Base-by-base conservation (phyloP, 2,329 filamentous ascomycete species). In the Neofusicoccum cordaticola region DNA sequence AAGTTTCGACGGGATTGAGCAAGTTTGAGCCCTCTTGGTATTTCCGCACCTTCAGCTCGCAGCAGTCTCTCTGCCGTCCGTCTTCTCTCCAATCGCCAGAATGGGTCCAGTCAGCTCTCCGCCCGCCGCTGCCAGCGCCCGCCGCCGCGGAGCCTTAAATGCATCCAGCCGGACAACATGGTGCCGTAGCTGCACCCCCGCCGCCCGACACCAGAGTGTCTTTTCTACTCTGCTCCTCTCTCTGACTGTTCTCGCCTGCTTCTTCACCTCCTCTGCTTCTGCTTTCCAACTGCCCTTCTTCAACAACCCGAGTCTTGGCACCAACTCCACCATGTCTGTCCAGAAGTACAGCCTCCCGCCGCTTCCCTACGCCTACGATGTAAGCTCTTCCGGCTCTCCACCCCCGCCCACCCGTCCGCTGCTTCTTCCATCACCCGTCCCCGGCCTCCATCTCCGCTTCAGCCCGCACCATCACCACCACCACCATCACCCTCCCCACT, bases 361-460 rank as follows among this genome's bases (percentile, higher is more conserved):
- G 56, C 82, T 91, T 9, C 88, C 88, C 15, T 92, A 91, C 73
- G 84, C 83, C 65, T 91, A 91, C 74, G 79, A 91, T 84, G 89
- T 90, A 77, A 77, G 86, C 79, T 15, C 61, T 31, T 22, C 13
- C 35, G 12, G 17, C 19, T 19, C 19, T 42, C 17, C 47, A 27
- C 17, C 47, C 9, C 17, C 47, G 22, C 17, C 47, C 9, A 2
- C n/a, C 34, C 45, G 17, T n/a, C 19, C 41, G 19, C 27, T 31
- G 5, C 17, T 3, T 15, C 35, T 42, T n/a, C n/a, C 4, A 34
- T 12, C 27, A 8, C 50, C 57, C 22, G 22, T 22, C 22, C 22
- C 34, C 45, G 35, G 22, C 22, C 17, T 41, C 45, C 37, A 39
- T 51, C 47, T 17, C 19, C 35, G n/a, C 47, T 6, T 11, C 19